These are phyloP conservation scores for Oropetium thomaeum DNA, from an alignment of 176 grass and related monocot species.

Conservation along the genomic window DNA sequence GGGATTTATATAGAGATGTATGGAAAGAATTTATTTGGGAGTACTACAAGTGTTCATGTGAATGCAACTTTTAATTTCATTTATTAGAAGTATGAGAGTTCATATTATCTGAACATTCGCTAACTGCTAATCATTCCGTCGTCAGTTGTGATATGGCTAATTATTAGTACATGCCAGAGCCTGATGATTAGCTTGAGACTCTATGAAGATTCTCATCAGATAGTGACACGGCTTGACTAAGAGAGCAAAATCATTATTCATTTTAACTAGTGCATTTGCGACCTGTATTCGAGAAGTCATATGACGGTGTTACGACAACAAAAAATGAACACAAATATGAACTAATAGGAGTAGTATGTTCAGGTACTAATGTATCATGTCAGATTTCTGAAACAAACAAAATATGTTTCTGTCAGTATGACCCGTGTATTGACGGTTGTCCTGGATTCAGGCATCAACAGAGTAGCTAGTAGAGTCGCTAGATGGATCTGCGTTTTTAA, in stretches of 20 bases:
- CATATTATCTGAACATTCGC: background rate
- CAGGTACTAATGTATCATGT: too few relatives aligned
- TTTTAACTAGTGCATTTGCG: too few relatives aligned
- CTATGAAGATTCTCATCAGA: background rate
- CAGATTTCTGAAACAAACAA: too few relatives aligned
- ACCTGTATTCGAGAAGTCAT: too few relatives aligned
- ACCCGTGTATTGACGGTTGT: too few relatives aligned
- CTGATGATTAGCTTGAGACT: conserved; percentile 13
- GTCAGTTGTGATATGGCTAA: conserved; percentile 24
- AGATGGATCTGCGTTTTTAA: too few relatives aligned
- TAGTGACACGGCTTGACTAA: background rate
- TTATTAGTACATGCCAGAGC: background rate
- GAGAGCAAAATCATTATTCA: background rate
- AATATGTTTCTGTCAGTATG: too few relatives aligned
- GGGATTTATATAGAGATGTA: background rate
- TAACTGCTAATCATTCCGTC: conserved; percentile 26
- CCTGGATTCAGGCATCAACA: too few relatives aligned
- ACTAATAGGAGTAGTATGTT: too few relatives aligned
- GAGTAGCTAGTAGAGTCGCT: too few relatives aligned
- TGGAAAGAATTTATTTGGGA: background rate
- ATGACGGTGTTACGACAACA: too few relatives aligned
- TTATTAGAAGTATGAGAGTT: background rate
- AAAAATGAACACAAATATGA: too few relatives aligned
- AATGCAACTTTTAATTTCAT: background rate
- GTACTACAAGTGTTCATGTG: background rate